Percentiles rank a stretch among this genome's conserved stretches.
Evolutionary conservation across 108 stramenopile genomes (phyloP).

Genomic region (Cyclotella baltica): DNA sequence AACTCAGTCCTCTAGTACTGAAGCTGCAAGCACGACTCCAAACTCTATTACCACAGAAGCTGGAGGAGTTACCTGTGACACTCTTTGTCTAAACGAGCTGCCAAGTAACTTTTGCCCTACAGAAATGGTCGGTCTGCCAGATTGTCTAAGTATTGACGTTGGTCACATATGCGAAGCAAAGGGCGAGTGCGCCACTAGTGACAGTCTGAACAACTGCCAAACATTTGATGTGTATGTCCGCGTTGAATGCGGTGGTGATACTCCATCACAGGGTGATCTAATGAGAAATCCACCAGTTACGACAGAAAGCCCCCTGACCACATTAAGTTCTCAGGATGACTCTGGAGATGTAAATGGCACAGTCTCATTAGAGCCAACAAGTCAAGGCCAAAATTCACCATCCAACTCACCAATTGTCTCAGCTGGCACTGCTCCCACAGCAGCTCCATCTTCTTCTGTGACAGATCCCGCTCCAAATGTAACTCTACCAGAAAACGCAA

Average conservation of each 20-base stretch:
- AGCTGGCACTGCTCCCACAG: background rate
- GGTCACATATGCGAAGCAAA: conserved; percentile 46
- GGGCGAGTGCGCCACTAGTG: conserved; percentile 52
- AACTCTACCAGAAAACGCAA: background rate
- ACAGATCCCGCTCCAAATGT: background rate
- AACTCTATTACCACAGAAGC: too few species aligned
- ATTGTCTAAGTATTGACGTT: conserved; percentile 41
- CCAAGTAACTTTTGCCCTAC: conserved; percentile 38
- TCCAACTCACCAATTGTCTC: background rate
- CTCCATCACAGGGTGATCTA: conserved; percentile 38
- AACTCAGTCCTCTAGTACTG: background rate
- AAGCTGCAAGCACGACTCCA: conserved; percentile 2
- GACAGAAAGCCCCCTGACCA: background rate
- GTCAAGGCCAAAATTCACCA: background rate
- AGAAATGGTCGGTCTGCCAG: conserved; percentile 28
- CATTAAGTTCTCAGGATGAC: background rate
- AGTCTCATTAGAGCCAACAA: background rate
- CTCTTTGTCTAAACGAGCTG: conserved; percentile 36
- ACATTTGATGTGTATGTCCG: conserved; percentile 50
- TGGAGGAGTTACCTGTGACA: conserved; percentile 26
- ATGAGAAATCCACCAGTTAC: conserved; percentile 28
- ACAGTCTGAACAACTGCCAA: conserved; percentile 49
- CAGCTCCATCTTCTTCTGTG: background rate
- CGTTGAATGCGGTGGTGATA: conserved; percentile 38
- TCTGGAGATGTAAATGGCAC: background rate